A percentile compares a stretch with the other conserved stretches of the same genome.
Conservation (phyloP, 495 filamentous ascomycete genomes). For the Niebla homalea region DNA sequence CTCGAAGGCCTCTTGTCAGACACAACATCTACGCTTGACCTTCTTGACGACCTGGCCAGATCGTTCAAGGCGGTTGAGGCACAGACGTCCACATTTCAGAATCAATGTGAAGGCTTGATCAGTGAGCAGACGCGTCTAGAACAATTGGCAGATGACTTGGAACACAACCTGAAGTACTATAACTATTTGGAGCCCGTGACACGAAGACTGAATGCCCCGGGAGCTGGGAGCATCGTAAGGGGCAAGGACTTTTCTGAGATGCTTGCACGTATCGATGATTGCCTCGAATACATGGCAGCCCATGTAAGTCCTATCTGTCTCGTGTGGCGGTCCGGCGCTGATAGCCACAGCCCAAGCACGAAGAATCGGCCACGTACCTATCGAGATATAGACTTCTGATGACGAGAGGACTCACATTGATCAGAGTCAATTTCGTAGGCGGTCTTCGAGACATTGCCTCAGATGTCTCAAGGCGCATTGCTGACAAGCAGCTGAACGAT, state of each 20-base stretch:
- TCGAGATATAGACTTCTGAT: constrained; percentile 56
- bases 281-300: constrained; percentile 75
- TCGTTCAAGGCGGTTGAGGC: constrained; percentile 77
- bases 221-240: constrained; percentile 68
- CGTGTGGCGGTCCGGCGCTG: constrained; percentile 3
- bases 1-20: constrained; percentile 66
- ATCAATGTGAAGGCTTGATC: constrained; percentile 77
- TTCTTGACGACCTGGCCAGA: constrained; percentile 61
- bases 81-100: constrained; percentile 82
- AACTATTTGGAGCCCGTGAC: constrained; percentile 84
- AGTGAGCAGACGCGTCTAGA: constrained; percentile 64
- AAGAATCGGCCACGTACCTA: constrained; percentile 71
- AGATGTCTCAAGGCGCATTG: constrained; percentile 56
- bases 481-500: constrained; percentile 59
- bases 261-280: constrained; percentile 69
- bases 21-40: constrained; percentile 56
- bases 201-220: constrained; percentile 78
- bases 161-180: constrained; percentile 80
- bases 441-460: constrained; percentile 54
- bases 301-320: constrained; percentile 43
- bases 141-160: constrained; percentile 64
- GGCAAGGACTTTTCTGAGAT: constrained; percentile 75
- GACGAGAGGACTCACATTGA: constrained; percentile 62
- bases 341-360: constrained; percentile 53
- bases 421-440: constrained; percentile 74